Conservation (phyloP, 177 flowering plant species). For the Vitis hybrid region DNA sequence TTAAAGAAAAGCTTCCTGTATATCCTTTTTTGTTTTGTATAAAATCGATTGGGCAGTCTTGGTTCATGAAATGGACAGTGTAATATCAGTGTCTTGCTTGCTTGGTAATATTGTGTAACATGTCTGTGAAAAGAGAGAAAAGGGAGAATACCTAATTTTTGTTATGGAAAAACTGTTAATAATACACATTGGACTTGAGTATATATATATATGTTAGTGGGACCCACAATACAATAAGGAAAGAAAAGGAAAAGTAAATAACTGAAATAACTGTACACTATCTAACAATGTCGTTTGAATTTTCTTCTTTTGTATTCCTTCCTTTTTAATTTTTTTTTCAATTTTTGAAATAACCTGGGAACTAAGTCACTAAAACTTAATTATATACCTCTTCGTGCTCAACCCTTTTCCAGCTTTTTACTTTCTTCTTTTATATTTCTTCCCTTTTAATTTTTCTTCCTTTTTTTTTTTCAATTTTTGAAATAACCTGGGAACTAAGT, state of each 20-base stretch:
- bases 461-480: not conserved
- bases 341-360: not conserved
- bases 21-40: not conserved
- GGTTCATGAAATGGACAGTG: not conserved
- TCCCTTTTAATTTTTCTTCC: not conserved
- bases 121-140: too few species aligned
- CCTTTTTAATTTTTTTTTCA: not conserved
- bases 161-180: too few species aligned
- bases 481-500: not conserved
- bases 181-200: too few species aligned
- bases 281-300: too few species aligned
- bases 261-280: too few species aligned
- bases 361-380: not conserved
- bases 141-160: too few species aligned
- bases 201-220: too few species aligned
- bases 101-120: too few species aligned
- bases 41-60: not conserved
- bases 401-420: not conserved
- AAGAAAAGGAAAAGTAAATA: too few species aligned
- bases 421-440: conserved; percentile 1
- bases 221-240: too few species aligned
- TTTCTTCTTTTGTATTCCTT: not conserved
- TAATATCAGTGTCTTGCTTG: too few species aligned
- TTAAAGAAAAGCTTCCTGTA: not conserved
- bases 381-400: not conserved